Conservation (phyloP, 2,329 filamentous ascomycete species). For the Fusarium keratoplasticum region DNA sequence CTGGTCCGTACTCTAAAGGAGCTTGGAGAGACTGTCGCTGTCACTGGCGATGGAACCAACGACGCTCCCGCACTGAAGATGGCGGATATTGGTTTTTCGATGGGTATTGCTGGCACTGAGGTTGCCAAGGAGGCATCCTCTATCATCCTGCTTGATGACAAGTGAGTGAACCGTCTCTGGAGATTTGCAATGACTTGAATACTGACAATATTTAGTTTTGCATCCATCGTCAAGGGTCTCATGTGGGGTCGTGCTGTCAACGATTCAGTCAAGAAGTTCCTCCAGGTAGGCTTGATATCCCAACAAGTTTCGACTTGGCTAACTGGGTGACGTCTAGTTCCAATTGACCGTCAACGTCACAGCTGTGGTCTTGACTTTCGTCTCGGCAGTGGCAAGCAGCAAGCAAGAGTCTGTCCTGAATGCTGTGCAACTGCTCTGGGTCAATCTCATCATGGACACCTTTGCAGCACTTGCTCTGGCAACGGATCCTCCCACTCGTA, state of each 20-base stretch:
- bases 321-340: conserved; percentile 55
- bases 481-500: conserved; percentile 70
- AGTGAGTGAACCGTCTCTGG: conserved; percentile 45
- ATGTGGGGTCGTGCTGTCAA: conserved; percentile 73
- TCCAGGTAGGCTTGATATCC: conserved; percentile 57
- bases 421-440: conserved; percentile 71
- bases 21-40: conserved; percentile 68
- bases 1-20: conserved; percentile 72
- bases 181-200: neutral
- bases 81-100: conserved; percentile 72
- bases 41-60: conserved; percentile 73
- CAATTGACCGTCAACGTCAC: conserved; percentile 74
- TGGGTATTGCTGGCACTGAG: conserved; percentile 74
- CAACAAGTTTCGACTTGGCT: neutral
- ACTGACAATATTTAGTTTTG: conserved; percentile 52
- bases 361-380: conserved; percentile 68
- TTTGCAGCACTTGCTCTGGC: conserved; percentile 73
- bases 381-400: conserved; percentile 66
- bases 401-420: conserved; percentile 66
- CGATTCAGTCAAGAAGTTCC: conserved; percentile 72
- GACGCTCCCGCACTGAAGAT: conserved; percentile 70
- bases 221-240: conserved; percentile 69
- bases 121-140: conserved; percentile 72
- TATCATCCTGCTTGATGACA: conserved; percentile 72
- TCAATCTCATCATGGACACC: conserved; percentile 74